phyloP scores from a whole-genome alignment of 192 early-diverging fungal genomes.

The Mortierella claussenii region DNA sequence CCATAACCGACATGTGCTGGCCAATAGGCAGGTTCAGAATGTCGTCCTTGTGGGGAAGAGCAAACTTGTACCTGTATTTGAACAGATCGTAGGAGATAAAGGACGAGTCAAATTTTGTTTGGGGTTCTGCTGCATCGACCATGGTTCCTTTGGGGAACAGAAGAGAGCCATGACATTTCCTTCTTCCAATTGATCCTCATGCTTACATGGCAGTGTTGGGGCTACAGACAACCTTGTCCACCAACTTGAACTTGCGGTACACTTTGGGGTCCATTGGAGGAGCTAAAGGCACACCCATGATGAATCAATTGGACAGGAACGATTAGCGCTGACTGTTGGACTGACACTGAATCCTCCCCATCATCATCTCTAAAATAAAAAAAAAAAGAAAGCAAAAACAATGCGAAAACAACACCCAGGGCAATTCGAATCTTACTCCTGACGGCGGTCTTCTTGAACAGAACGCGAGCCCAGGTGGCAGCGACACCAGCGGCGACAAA shows the following conservation, averaged over 20 bases:
- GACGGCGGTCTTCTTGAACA: constrained; percentile 32
- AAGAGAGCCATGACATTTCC: not conserved
- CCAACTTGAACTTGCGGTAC: constrained; percentile 82
- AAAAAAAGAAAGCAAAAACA: too few species aligned
- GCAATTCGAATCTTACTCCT: too few species aligned
- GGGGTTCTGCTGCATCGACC: not conserved
- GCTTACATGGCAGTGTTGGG: constrained; percentile 88
- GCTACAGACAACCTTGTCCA: constrained; percentile 79
- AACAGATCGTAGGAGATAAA: not conserved
- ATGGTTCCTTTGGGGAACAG: too few species aligned
- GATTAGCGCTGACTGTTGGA: too few species aligned
- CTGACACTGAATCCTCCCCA: too few species aligned
- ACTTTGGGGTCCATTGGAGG: constrained; percentile 74
- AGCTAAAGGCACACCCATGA: too few species aligned
- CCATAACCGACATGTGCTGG: constrained; percentile 91
- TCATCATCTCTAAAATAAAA: too few species aligned
- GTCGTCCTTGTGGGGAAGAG: constrained; percentile 71
- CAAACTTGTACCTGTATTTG: constrained; percentile 83
- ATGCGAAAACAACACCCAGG: too few species aligned
- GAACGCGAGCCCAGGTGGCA: constrained; percentile 37
- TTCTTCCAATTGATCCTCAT: not conserved
- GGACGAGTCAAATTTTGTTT: not conserved
- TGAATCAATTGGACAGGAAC: too few species aligned
- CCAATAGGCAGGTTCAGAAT: constrained; percentile 92
- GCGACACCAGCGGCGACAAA: constrained; percentile 44